Percentiles rank a stretch among this genome's conserved stretches.
These are phyloP conservation scores for Naegleria lovaniensis DNA, from an alignment of 208 protist genomes.

Conservation along the genomic window DNA sequence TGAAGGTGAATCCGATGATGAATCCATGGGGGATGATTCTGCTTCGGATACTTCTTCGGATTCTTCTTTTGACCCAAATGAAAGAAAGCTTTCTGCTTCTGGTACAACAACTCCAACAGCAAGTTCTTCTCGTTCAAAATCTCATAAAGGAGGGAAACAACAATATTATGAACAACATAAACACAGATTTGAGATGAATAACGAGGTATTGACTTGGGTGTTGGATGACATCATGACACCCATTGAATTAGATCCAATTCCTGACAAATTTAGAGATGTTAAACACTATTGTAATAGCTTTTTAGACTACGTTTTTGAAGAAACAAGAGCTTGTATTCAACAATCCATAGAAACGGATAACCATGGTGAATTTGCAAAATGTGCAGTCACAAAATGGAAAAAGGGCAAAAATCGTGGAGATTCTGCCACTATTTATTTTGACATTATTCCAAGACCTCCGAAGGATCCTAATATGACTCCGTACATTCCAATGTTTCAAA, in stretches of 20 bases:
- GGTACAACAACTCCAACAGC: not conserved
- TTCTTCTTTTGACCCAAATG: not conserved
- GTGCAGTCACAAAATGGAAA: not conserved
- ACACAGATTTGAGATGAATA: slow-evolving; percentile 9
- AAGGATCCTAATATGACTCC: not conserved
- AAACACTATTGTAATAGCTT: not conserved
- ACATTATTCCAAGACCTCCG: not conserved
- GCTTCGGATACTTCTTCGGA: not conserved
- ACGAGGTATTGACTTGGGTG: not conserved
- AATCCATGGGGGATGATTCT: not conserved
- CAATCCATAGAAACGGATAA: not conserved
- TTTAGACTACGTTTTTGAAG: slow-evolving; percentile 8
- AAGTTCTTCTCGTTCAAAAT: not conserved
- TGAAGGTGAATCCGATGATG: not conserved
- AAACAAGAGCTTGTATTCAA: slow-evolving; percentile 2
- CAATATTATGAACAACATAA: slow-evolving; percentile 18
- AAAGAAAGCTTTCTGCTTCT: not conserved
- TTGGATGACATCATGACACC: not conserved
- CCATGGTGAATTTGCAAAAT: slow-evolving; percentile 15
- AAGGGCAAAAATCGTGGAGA: not conserved
- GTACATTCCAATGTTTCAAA: not conserved
- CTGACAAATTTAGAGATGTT: not conserved
- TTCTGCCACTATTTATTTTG: not conserved
- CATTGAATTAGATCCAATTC: not conserved
- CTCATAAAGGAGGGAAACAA: not conserved